These are phyloP conservation scores for Geranium brycei DNA, from an alignment of 345 rosid genomes.

Conservation along the genomic window DNA sequence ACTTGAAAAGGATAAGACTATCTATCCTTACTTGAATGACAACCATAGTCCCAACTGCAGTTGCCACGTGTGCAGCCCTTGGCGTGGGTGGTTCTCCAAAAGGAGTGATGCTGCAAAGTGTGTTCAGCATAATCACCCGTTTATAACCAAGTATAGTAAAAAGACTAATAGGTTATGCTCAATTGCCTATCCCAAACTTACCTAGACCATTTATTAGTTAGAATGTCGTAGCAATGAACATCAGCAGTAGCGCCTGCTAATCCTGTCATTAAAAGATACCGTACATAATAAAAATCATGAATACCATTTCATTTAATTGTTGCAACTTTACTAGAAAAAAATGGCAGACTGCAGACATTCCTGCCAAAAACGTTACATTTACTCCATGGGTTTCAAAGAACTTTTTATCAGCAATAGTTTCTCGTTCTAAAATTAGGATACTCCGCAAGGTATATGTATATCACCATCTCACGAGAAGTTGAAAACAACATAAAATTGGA, in stretches of 20 bases:
- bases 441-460: no score
- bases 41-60: constrained; percentile 98
- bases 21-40: constrained; percentile 73
- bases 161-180: neutral
- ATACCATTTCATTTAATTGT: constrained; percentile 1
- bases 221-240: constrained; percentile 38
- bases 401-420: neutral
- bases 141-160: neutral
- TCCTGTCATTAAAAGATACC: constrained; percentile 19
- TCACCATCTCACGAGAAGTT: neutral
- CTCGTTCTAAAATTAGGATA: no score
- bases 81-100: constrained; percentile 97
- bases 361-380: neutral
- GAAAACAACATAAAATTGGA: neutral
- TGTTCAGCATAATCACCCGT: neutral
- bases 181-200: constrained; percentile 19
- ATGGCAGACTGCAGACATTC: neutral
- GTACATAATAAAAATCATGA: neutral
- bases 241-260: constrained; percentile 46
- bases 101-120: constrained; percentile 52
- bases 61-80: constrained; percentile 99
- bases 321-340: neutral
- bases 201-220: constrained; percentile 47
- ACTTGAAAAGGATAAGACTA: constrained; percentile 1
- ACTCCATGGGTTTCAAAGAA: neutral